Evolutionary conservation across 306 rosid genomes (phyloP).

Genomic region (Vigna hirtella): DNA sequence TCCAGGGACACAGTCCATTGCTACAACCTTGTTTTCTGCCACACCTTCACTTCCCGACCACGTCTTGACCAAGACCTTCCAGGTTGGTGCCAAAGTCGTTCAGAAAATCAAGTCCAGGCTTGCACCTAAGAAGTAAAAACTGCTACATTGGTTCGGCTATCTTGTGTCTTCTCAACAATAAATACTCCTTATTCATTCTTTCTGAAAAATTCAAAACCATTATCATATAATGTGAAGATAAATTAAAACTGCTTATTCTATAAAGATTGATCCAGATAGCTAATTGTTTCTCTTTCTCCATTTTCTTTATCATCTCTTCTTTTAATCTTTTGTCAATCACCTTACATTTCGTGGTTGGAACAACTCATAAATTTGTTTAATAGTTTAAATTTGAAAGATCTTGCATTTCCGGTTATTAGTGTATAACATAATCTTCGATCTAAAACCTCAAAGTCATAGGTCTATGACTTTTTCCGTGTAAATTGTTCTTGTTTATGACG

Average conservation of each 20-base stretch:
- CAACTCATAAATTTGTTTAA: conserved; percentile 28
- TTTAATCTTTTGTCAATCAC: background rate
- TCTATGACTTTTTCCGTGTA: too few relatives aligned
- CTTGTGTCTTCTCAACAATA: background rate
- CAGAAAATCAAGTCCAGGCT: conserved; percentile 71
- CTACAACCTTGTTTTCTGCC: conserved; percentile 68
- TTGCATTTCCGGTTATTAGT: background rate
- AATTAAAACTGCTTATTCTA: too few relatives aligned
- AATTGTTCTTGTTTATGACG: background rate
- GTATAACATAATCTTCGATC: too few relatives aligned
- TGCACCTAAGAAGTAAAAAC: conserved; percentile 61
- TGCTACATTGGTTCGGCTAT: background rate
- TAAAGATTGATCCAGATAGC: too few relatives aligned
- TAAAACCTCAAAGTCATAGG: too few relatives aligned
- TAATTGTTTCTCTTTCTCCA: background rate
- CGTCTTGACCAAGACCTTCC: conserved; percentile 74
- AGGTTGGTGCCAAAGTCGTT: conserved; percentile 65
- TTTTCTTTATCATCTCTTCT: background rate
- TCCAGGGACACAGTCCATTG: conserved; percentile 76
- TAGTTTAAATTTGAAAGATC: conserved; percentile 34
- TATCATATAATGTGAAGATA: background rate
- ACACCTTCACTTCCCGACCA: conserved; percentile 70
- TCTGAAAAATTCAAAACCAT: background rate
- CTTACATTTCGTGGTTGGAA: conserved; percentile 24
- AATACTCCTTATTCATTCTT: background rate